phyloP scores from a whole-genome alignment of 2,329 filamentous ascomycete species.

The Botrytis aclada region DNA sequence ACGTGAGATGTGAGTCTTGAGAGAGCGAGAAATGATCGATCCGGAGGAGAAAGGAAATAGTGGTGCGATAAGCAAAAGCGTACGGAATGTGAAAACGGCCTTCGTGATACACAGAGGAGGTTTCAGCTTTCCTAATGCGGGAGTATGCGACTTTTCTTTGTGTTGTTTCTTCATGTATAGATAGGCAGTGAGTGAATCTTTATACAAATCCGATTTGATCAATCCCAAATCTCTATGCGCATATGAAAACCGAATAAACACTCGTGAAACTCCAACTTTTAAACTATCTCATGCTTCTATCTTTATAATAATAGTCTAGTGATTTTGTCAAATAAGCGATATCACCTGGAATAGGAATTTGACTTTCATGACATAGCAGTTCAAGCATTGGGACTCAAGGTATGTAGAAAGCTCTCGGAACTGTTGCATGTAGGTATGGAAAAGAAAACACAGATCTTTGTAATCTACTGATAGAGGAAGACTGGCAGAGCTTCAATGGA shows the following conservation, averaged over 20 bases:
- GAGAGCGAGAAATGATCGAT: background rate
- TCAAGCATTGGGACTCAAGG: too few species aligned
- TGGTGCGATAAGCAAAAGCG: background rate
- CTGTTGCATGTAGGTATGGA: too few species aligned
- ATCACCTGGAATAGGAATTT: background rate
- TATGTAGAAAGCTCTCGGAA: too few species aligned
- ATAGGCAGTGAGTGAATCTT: too few species aligned
- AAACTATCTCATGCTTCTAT: background rate
- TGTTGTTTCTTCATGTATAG: too few species aligned
- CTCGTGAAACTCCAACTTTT: background rate
- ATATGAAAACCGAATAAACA: background rate
- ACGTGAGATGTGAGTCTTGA: background rate
- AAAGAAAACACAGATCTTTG: too few species aligned
- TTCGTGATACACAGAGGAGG: background rate
- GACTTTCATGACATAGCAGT: too few species aligned
- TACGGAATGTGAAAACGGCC: background rate
- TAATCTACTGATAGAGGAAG: too few species aligned
- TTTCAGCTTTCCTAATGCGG: background rate
- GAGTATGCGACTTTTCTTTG: background rate
- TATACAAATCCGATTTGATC: too few species aligned
- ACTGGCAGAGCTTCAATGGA: too few species aligned
- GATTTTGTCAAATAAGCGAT: background rate
- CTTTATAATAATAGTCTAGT: background rate
- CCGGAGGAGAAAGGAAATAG: too few species aligned
- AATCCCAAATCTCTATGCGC: background rate